phyloP scores from a whole-genome alignment of 2,329 filamentous ascomycete species.

The Cadophora luteo-olivacea region DNA sequence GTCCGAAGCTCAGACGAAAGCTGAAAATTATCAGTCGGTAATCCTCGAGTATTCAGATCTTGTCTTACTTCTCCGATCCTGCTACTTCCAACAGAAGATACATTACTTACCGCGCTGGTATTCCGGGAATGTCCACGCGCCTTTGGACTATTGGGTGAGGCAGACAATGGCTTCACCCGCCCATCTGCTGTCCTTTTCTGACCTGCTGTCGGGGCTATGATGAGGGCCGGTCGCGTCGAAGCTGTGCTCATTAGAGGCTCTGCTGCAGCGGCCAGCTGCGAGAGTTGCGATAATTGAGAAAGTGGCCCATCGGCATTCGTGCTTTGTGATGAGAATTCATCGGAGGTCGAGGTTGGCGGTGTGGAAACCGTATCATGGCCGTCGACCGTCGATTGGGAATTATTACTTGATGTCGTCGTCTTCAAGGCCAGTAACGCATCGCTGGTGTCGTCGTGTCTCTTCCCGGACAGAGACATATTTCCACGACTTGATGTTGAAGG shows the following conservation, averaged over 20 bases:
- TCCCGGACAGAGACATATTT: slow-evolving; percentile 26
- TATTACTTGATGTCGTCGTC: slow-evolving; percentile 46
- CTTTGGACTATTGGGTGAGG: slow-evolving; percentile 49
- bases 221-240: slow-evolving; percentile 33
- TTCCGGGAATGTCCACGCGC: slow-evolving; percentile 68
- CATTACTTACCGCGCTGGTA: slow-evolving; percentile 69
- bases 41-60: slow-evolving; percentile 2
- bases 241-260: slow-evolving; percentile 43
- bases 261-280: slow-evolving; percentile 61
- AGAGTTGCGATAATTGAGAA: slow-evolving; percentile 63
- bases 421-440: slow-evolving; percentile 24
- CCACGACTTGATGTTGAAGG: slow-evolving; percentile 16
- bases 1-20: slow-evolving; percentile 72
- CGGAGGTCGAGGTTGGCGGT: slow-evolving; percentile 46
- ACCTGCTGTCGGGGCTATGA: slow-evolving; percentile 45
- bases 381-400: slow-evolving; percentile 53
- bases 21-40: slow-evolving; percentile 37
- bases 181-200: slow-evolving; percentile 83
- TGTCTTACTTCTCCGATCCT: slow-evolving; percentile 76
- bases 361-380: slow-evolving; percentile 49
- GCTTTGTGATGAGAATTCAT: slow-evolving; percentile 46
- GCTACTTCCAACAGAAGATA: slow-evolving; percentile 65
- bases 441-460: slow-evolving; percentile 22
- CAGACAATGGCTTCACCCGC: slow-evolving; percentile 65
- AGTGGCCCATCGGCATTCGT: slow-evolving; percentile 56